phyloP scores from a whole-genome alignment of 2,329 filamentous ascomycete species.

The Colletotrichum viniferum region DNA sequence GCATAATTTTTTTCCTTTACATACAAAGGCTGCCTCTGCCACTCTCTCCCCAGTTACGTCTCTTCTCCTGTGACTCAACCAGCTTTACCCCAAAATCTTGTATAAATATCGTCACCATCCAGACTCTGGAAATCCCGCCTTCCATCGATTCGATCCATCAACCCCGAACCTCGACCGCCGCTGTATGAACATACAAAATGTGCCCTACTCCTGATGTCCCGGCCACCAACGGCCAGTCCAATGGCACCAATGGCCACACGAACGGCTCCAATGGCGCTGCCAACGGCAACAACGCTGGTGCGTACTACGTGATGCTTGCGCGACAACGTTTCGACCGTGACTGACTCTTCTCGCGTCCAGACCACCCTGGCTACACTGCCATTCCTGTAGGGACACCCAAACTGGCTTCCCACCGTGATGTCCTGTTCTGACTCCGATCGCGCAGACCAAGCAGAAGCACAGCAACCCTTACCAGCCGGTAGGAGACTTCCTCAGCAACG shows the following conservation, averaged over 20 bases:
- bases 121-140: not conserved
- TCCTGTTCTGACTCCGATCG: not conserved
- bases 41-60: not conserved
- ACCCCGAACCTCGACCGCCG: not conserved
- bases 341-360: constrained; percentile 4
- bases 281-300: constrained; percentile 15
- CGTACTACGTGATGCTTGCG: not conserved
- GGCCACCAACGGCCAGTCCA: constrained; percentile 20
- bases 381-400: constrained; percentile 8
- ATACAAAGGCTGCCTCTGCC: not conserved
- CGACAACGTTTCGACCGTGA: not conserved
- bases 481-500: constrained; percentile 73
- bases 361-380: constrained; percentile 21
- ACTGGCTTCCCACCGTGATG: not conserved
- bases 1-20: not conserved
- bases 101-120: constrained; percentile 9
- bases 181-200: constrained; percentile 19
- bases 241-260: constrained; percentile 17
- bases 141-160: not conserved
- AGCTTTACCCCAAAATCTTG: not conserved
- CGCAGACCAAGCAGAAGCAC: constrained; percentile 22
- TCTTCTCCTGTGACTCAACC: constrained; percentile 18
- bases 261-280: constrained; percentile 16
- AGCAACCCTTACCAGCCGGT: constrained; percentile 65
- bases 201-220: constrained; percentile 22